Conservation (phyloP, 2,329 filamentous ascomycete species). For the Lecanoromycetidae sp. region DNA sequence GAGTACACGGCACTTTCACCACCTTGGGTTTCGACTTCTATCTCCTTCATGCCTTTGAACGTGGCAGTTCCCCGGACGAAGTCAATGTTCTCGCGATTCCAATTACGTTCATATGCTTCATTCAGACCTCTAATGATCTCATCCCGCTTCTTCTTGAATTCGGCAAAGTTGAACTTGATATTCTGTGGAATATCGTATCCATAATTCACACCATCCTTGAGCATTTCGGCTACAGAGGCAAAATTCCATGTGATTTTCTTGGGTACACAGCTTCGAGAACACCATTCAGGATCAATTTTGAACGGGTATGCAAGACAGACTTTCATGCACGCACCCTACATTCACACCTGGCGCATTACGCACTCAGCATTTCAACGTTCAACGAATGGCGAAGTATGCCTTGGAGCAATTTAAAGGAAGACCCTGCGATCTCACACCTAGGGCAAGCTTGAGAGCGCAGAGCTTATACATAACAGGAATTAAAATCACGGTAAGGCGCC, state of each 20-base stretch:
- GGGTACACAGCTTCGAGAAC: slow-evolving; percentile 57
- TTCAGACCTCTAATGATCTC: slow-evolving; percentile 72
- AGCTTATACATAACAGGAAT: slow-evolving; percentile 29
- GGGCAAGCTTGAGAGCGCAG: slow-evolving; percentile 36
- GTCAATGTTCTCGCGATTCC: slow-evolving; percentile 71
- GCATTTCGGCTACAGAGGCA: slow-evolving; percentile 62
- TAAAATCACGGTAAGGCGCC: too few relatives aligned
- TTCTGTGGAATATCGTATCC: slow-evolving; percentile 63
- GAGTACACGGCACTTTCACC: slow-evolving; percentile 58
- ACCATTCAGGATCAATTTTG: slow-evolving; percentile 30
- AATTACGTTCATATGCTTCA: slow-evolving; percentile 77
- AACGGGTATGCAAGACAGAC: slow-evolving; percentile 21
- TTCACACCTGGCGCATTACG: too few relatives aligned
- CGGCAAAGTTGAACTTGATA: slow-evolving; percentile 66
- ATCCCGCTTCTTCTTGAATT: slow-evolving; percentile 73
- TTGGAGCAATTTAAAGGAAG: too few relatives aligned
- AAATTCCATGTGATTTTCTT: slow-evolving; percentile 86
- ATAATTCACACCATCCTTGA: slow-evolving; percentile 67
- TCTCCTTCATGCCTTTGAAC: slow-evolving; percentile 59
- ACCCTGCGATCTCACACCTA: too few relatives aligned
- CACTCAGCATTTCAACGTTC: slow-evolving; percentile 40
- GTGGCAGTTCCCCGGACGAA: slow-evolving; percentile 66
- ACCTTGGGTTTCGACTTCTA: slow-evolving; percentile 60
- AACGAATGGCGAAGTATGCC: slow-evolving; percentile 41
- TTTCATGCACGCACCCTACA: slow-evolving; percentile 51